A percentile compares a stretch with the other conserved stretches of the same genome.
These are phyloP conservation scores for Malassezia brasiliensis DNA, from an alignment of 1,284 basidiomycete genomes.

Conservation along the genomic window DNA sequence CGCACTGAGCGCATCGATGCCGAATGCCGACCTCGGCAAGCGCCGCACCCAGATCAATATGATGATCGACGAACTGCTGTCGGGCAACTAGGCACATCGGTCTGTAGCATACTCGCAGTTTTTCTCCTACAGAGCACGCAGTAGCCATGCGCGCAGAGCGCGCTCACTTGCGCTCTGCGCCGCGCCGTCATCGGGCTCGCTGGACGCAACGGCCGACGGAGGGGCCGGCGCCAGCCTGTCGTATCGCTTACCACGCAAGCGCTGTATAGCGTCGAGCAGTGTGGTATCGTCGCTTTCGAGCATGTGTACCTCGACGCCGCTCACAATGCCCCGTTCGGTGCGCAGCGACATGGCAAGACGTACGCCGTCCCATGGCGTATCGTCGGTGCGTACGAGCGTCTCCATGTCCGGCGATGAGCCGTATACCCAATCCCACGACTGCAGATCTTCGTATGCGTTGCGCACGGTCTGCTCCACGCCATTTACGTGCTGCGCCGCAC, in stretches of 20 bases:
- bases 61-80: conserved; percentile 42
- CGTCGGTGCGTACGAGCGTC: neutral
- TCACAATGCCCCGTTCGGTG: neutral
- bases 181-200: neutral
- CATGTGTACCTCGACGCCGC: neutral
- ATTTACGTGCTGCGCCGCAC: conserved; percentile 8
- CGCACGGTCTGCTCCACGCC: conserved; percentile 16
- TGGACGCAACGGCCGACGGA: conserved; percentile 3
- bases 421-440: conserved; percentile 88
- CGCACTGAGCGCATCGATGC: conserved; percentile 39
- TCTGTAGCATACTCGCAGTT: neutral
- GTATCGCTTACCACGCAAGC: conserved; percentile 10
- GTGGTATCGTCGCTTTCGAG: neutral
- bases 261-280: neutral
- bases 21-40: conserved; percentile 33
- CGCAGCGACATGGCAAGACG: neutral
- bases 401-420: conserved; percentile 86
- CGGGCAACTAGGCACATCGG: conserved; percentile 15
- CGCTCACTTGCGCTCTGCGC: neutral
- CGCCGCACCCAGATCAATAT: conserved; percentile 39
- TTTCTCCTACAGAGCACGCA: conserved; percentile 1
- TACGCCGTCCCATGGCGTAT: neutral
- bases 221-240: conserved; percentile 9
- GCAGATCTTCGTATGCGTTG: conserved; percentile 26
- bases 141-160: conserved; percentile 1